These are phyloP conservation scores for Cadophora gregata DNA, from an alignment of 2,329 filamentous ascomycete species.

Conservation along the genomic window DNA sequence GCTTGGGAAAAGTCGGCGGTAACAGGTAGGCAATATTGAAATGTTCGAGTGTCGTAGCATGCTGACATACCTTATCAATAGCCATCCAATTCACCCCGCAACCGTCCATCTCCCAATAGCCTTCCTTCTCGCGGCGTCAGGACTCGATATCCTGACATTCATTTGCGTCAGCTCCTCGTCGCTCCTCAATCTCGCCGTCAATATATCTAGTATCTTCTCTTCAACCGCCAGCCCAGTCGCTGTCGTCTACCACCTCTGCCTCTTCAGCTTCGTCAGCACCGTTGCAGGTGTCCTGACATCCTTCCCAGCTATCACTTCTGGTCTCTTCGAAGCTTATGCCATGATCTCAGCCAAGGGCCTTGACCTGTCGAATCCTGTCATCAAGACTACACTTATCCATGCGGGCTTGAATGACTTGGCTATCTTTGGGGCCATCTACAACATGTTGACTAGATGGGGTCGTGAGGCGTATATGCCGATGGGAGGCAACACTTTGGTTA, in stretches of 20 bases:
- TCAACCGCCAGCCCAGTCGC: neutral
- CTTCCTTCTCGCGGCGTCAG: constrained; percentile 22
- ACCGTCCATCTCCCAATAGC: constrained; percentile 30
- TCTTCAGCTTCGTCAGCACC: constrained; percentile 26
- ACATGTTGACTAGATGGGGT: constrained; percentile 22
- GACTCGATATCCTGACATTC: constrained; percentile 10
- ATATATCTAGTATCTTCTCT: constrained; percentile 18
- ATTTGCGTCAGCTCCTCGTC: neutral
- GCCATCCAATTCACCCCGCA: constrained; percentile 29
- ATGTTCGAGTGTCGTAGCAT: neutral
- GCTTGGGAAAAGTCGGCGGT: constrained; percentile 8
- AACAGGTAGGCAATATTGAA: neutral
- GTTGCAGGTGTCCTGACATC: constrained; percentile 26
- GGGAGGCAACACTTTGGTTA: constrained; percentile 18
- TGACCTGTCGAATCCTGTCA: constrained; percentile 19
- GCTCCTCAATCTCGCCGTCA: neutral
- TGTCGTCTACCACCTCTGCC: constrained; percentile 18
- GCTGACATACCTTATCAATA: neutral
- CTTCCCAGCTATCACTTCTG: constrained; percentile 27
- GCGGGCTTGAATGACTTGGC: constrained; percentile 29
- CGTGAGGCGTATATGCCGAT: neutral
- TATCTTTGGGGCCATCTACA: constrained; percentile 25
- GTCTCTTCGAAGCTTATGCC: constrained; percentile 23
- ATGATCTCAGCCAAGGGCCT: constrained; percentile 26
- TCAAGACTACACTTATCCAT: constrained; percentile 27